Conservation (phyloP, 2,329 filamentous ascomycete genomes). For the Botrytis squamosa region DNA sequence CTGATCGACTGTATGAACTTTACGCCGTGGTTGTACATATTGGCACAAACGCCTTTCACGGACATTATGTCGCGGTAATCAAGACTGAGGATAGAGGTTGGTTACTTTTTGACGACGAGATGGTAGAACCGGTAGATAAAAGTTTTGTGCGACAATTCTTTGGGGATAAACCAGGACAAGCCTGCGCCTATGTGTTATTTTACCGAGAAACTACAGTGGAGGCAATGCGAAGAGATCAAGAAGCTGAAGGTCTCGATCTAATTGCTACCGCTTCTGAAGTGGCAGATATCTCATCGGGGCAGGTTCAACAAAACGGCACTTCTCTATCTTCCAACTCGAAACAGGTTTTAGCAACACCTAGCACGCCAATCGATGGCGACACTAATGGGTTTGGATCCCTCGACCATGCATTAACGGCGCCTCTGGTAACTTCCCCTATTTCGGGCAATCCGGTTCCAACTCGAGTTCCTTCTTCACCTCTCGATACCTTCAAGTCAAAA, state of each 20-base stretch:
- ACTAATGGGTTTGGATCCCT: conserved; percentile 58
- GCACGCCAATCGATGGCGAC: conserved; percentile 45
- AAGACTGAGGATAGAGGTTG: conserved; percentile 96
- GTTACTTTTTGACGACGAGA: conserved; percentile 96
- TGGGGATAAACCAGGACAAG: conserved; percentile 84
- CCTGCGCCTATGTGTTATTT: conserved; percentile 94
- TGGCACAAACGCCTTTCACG: conserved; percentile 93
- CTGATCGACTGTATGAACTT: conserved; percentile 89
- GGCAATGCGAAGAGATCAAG: conserved; percentile 72
- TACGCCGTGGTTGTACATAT: conserved; percentile 98
- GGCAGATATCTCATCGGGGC: conserved; percentile 54
- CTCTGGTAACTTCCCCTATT: conserved; percentile 39
- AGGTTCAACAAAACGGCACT: conserved; percentile 47
- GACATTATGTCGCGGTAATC: conserved; percentile 96
- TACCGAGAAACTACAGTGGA: conserved; percentile 86
- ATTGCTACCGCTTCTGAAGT: conserved; percentile 58
- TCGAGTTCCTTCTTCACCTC: conserved; percentile 37
- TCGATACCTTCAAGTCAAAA: conserved; percentile 37
- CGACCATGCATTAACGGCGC: conserved; percentile 66
- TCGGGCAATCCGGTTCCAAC: conserved; percentile 38
- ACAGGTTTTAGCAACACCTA: conserved; percentile 49
- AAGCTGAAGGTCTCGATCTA: conserved; percentile 67
- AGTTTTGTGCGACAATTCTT: conserved; percentile 97
- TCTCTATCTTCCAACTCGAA: conserved; percentile 46
- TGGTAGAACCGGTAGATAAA: conserved; percentile 97